These are phyloP conservation scores for Gentiana macrophylla DNA, from an alignment of 257 asterid genomes.

Conservation along the genomic window DNA sequence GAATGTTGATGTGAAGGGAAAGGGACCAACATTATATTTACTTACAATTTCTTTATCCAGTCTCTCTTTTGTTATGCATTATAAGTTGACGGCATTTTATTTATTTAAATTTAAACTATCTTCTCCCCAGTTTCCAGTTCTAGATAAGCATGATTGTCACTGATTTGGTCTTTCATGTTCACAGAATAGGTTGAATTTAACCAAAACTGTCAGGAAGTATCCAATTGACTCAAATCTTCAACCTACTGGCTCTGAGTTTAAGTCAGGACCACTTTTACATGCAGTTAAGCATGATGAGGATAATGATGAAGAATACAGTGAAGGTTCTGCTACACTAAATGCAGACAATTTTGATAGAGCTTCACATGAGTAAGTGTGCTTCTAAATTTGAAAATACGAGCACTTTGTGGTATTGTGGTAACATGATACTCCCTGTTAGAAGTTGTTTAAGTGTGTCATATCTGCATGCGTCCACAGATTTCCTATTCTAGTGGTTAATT, in stretches of 20 bases:
- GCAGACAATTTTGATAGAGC: constrained; percentile 65
- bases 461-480: constrained; percentile 36
- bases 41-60: not conserved
- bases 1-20: no score
- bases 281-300: constrained; percentile 72
- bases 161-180: constrained; percentile 16
- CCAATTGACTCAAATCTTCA: constrained; percentile 67
- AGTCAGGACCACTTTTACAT: constrained; percentile 40
- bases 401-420: not conserved
- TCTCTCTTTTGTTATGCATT: not conserved
- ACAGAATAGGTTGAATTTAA: constrained; percentile 94
- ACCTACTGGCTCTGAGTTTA: constrained; percentile 77
- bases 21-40: no score
- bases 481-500: constrained; percentile 76
- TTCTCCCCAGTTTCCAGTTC: not conserved
- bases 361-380: constrained; percentile 62
- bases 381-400: not conserved
- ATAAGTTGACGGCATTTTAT: not conserved
- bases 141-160: not conserved
- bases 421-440: not conserved
- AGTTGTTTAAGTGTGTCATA: constrained; percentile 12
- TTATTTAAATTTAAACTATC: not conserved
- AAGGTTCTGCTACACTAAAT: constrained; percentile 68
- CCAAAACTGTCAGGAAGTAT: constrained; percentile 78
- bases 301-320: constrained; percentile 66